Conservation (phyloP, 768 basidiomycete genomes). For the Pulveroboletus sp. region DNA sequence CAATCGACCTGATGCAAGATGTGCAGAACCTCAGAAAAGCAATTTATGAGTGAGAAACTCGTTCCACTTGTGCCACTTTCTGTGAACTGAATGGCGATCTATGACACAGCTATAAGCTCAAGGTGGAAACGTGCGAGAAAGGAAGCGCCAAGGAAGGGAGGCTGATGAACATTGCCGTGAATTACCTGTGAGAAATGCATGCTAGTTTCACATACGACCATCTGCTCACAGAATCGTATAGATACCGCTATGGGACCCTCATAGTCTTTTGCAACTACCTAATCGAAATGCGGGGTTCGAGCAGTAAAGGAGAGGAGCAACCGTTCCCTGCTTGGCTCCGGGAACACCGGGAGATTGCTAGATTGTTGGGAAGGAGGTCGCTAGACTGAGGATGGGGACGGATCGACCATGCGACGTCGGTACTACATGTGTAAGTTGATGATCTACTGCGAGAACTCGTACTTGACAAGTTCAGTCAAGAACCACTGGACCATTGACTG, state of each 20-base stretch:
- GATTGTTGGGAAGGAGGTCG: conserved; percentile 61
- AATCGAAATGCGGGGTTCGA: conserved; percentile 56
- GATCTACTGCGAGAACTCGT: conserved; percentile 3
- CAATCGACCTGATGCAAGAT: conserved; percentile 90
- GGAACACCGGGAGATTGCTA: conserved; percentile 81
- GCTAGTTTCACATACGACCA: conserved; percentile 3
- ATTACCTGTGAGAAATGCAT: conserved; percentile 65
- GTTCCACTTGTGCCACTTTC: background rate
- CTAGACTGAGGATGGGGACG: conserved; percentile 46
- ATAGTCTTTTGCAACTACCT: conserved; percentile 96
- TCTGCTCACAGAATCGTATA: conserved; percentile 25
- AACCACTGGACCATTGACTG: background rate
- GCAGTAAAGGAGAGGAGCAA: conserved; percentile 32
- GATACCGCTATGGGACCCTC: conserved; percentile 84
- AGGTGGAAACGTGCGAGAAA: conserved; percentile 76
- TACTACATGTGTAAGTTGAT: background rate
- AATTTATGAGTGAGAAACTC: conserved; percentile 75
- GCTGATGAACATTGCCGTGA: conserved; percentile 70
- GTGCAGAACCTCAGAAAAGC: conserved; percentile 96
- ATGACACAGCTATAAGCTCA: conserved; percentile 75
- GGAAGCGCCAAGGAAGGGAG: conserved; percentile 75
- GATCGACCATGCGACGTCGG: background rate
- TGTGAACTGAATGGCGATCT: background rate
- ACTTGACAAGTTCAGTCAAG: background rate
- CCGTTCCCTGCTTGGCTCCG: conserved; percentile 82